A percentile compares a stretch with the other conserved stretches of the same genome.
phyloP scores from a whole-genome alignment of 2,329 filamentous ascomycete species.

The Neofusicoccum laricinum region DNA sequence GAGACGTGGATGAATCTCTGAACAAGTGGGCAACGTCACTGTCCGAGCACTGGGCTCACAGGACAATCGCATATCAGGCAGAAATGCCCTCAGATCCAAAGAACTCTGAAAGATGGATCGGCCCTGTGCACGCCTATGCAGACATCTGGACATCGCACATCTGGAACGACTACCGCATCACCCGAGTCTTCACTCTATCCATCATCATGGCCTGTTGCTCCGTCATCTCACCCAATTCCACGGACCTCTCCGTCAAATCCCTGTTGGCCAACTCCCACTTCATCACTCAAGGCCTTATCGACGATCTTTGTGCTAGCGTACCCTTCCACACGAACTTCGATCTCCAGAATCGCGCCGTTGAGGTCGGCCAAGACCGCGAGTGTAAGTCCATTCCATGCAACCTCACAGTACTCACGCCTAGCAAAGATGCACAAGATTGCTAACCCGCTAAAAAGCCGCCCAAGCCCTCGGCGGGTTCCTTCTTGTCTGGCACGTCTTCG shows the following conservation, averaged over 20 bases:
- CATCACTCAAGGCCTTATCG: constrained; percentile 36
- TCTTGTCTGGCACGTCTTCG: constrained; percentile 41
- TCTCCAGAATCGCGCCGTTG: constrained; percentile 26
- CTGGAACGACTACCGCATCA: constrained; percentile 41
- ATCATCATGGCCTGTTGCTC: constrained; percentile 37
- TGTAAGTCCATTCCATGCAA: constrained; percentile 23
- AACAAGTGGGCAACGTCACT: constrained; percentile 37
- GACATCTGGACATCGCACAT: constrained; percentile 39
- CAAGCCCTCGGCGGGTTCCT: constrained; percentile 40
- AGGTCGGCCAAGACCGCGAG: constrained; percentile 32
- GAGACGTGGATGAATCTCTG: constrained; percentile 35
- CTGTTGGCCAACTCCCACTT: constrained; percentile 24
- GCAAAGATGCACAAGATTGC: not conserved
- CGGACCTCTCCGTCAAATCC: constrained; percentile 33
- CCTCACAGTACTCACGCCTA: too few relatives aligned
- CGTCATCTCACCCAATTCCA: constrained; percentile 33
- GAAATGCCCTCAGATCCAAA: constrained; percentile 29
- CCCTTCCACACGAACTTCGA: constrained; percentile 40
- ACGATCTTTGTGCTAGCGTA: constrained; percentile 39
- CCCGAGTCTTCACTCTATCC: constrained; percentile 38
- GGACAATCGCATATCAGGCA: constrained; percentile 30
- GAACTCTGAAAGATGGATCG: constrained; percentile 33
- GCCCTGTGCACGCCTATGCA: constrained; percentile 39
- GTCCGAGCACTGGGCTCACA: constrained; percentile 33
- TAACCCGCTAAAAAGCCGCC: constrained; percentile 29